Conservation (phyloP, 768 basidiomycete genomes). For the Paxillus involutus region DNA sequence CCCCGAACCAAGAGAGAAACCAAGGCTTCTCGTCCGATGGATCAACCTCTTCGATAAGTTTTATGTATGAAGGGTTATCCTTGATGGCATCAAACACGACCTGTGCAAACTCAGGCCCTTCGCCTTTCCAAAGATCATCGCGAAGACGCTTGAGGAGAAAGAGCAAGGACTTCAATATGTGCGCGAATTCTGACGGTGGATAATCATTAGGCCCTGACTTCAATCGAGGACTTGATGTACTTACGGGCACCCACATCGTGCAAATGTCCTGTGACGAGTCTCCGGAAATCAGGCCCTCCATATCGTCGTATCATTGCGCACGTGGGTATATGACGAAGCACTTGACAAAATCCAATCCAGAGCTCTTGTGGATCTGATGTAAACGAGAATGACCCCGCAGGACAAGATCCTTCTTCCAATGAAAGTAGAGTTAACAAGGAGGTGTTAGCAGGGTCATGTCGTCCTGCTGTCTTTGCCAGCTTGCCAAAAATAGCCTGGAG, state of each 20-base stretch:
- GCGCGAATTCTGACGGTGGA: slow-evolving; percentile 50
- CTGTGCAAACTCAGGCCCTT: slow-evolving; percentile 71
- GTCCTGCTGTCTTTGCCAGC: slow-evolving; percentile 14
- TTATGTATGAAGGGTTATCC: slow-evolving; percentile 62
- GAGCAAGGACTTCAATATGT: slow-evolving; percentile 58
- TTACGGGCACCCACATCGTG: slow-evolving; percentile 60
- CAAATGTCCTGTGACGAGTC: slow-evolving; percentile 59
- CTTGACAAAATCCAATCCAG: slow-evolving; percentile 48
- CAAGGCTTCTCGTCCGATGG: slow-evolving; percentile 39
- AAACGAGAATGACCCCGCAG: slow-evolving; percentile 25
- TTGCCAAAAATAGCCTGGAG: slow-evolving; percentile 39
- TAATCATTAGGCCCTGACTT: not conserved
- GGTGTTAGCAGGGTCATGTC: not conserved
- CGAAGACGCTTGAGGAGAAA: slow-evolving; percentile 60
- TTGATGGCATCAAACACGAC: slow-evolving; percentile 82
- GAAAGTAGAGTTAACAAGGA: not conserved
- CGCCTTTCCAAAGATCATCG: slow-evolving; percentile 63
- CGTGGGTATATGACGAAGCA: slow-evolving; percentile 57
- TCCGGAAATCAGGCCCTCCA: slow-evolving; percentile 45
- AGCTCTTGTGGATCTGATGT: slow-evolving; percentile 42
- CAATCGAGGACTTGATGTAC: slow-evolving; percentile 30
- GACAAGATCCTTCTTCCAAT: slow-evolving; percentile 4
- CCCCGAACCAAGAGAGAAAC: slow-evolving; percentile 64
- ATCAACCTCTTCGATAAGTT: slow-evolving; percentile 40
- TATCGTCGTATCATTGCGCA: slow-evolving; percentile 36